Evolutionary conservation across 1,284 basidiomycete genomes (phyloP), one percentile per base, ranked within the genome.

Genomic region (Leccinum pachyderme): DNA sequence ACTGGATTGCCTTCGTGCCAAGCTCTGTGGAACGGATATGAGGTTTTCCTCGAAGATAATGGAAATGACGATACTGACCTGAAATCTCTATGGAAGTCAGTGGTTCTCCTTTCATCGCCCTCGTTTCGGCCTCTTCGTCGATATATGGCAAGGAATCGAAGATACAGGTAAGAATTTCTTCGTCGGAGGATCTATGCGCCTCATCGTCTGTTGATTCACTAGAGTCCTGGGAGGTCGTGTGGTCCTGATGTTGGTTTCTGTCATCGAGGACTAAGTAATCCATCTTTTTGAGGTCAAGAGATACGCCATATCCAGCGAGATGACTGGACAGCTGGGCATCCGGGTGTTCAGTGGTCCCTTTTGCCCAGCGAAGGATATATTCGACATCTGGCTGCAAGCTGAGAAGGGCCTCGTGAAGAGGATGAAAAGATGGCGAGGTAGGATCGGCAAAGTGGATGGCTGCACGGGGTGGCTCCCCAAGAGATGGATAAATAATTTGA

Each of bases 201-300:
- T 32, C 54, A 15, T 28, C 56, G 52, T 58, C 55, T 50, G 51
- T 22, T n/a, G 41, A 25, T 15, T 51, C 22, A 25, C 11, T 32
- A 8, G 57, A 51, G 5, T 59, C 52, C 13, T 54, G 57, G 5
- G 45, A 22, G 29, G 41, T 22, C 1, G 47, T 4, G 27, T 45
- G 39, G 0, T 13, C 46, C 22, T 59, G 56, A 44, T 55, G 58
- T 47, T 62, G 63, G 48, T 71, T 67, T 48, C 95, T 77, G 69
- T 98, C 95, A 67, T 98, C 95, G 3, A 98, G 78, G 3, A 91
- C 94, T 13, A 98, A 82, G 68, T 99, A 99, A 69, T 99, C 96
- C 76, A 87, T 98, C 74, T 96, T 98, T 77, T 99, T 99, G 63
- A 99, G 74, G 63, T 97, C 93, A 53, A 99, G 78, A 28, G 90